Base-by-base conservation (phyloP, 2,329 filamentous ascomycete genomes). In the Curvularia spicifera region DNA sequence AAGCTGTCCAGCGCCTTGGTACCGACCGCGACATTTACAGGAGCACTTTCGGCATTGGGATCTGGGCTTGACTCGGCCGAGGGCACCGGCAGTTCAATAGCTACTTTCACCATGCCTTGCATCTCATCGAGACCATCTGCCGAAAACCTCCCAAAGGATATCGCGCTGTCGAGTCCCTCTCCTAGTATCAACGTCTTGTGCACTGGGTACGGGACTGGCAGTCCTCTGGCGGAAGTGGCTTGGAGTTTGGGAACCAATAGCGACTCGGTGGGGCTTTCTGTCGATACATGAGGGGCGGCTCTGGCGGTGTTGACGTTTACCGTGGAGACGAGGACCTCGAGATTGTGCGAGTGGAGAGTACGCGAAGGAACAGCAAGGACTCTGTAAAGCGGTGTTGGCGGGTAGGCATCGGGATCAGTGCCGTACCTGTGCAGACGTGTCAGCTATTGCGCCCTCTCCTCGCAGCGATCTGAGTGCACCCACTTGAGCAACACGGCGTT, bases 181-280 rank as follows among this genome's bases (percentile, higher is more conserved):
- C 87, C 88, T 8, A 96, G 84, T 9, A 97, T 69, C 15, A 97
- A 78, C 0, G 89, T 87, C 71, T 89, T 91, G 72, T 98, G 94
- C 1, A 97, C 92, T 0, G 94, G 93, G 44, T 91, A 92, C 6
- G 87, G 86, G 42, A 95, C 82, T 15, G 87, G 84, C 12, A 87
- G 87, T 56, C 87, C 84, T 60, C 87, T 82, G 8, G 88, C 87
- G 15, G 85, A 86, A 59, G 82, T 83, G 13, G 89, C 90, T 20
- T 91, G 87, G 33, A 96, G 84, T 28, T 78, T 75, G 4, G 93
- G 93, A 18, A 91, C 89, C n/a, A 97, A 83, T 12, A 93, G 80
- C 0, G 86, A 82, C 61, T 93, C 89, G 58, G 85, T 82, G 4
- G 86, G 79, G 9, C 78, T 78, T 51, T 82, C 73, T 7, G 67